Base-by-base conservation (phyloP, 176 grass and related monocot species). In the Juncus effusus region DNA sequence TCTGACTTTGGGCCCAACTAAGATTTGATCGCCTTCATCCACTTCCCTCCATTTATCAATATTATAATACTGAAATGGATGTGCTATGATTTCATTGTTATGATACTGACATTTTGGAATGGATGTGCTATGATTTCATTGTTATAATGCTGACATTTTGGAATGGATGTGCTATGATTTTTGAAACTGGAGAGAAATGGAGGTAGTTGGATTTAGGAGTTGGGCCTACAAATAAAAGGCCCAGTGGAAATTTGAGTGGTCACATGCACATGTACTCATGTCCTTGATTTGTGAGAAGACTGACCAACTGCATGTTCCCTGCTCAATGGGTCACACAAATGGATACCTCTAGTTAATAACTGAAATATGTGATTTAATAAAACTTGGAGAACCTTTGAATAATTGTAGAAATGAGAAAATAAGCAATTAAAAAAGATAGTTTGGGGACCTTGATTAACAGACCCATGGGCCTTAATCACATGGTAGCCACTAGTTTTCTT, bases 211-310 rank as follows among this genome's bases (percentile, higher is more conserved):
- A 47, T 47, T 47, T 9, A 47, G 44, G 44, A 9, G 4, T 47
- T 47, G 44, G 44, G 44, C 44, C 44, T 47, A 47, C 44, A 47
- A 47, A 47, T 47, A 47, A 47, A 47, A 47, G 44, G 44, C 44
- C 44, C 44, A 47, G 44, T 47, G 9, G 51, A 69, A 56, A 69
- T 42, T 15, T 69, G 6, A 69, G 51, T 39, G 50, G 65, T 70
- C 66, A 69, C 66, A 56, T 69, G 66, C 39, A 40, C 47, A 54
- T 37, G 50, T n/a, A 10, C 5, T 36, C 51, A 67, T 37, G 16
- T 67, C 19, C 19, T 2, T 53, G 19, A 14, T 70, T 40, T 38
- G 36, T 56, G 66, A 70, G 66, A 56, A 41, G 66, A 70, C 66
- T 42, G 36, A 7, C n/a, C 15, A 70, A 70, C 66, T 70, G 66